Evolutionary conservation across 176 grass and related monocot genomes (phyloP).

Genomic region (Musa schizocarpa): DNA sequence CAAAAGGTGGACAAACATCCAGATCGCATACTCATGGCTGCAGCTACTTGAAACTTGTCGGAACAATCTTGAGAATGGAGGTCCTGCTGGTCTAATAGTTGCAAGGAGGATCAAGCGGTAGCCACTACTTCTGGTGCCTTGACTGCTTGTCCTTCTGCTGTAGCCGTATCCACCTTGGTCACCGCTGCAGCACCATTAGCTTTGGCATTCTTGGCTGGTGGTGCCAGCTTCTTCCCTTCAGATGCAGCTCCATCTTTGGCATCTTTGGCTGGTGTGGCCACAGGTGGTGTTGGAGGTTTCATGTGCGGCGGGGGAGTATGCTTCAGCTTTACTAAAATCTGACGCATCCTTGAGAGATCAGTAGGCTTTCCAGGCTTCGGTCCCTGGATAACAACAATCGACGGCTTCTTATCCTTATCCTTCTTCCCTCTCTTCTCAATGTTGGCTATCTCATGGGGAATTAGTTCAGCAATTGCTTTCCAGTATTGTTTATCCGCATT

Average conservation of each 20-base stretch:
- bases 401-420: constrained; percentile 15
- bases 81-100: too few relatives aligned
- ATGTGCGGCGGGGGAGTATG: constrained; percentile 19
- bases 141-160: constrained; percentile 4
- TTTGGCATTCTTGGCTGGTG: constrained; percentile 5
- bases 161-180: not conserved
- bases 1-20: too few relatives aligned
- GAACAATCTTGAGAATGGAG: too few relatives aligned
- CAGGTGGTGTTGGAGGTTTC: constrained; percentile 12
- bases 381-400: constrained; percentile 12
- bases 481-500: constrained; percentile 23
- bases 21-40: too few relatives aligned
- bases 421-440: constrained; percentile 22
- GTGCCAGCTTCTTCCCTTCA: not conserved
- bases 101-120: not conserved
- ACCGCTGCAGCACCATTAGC: not conserved
- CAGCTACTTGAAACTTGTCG: too few relatives aligned
- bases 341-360: constrained; percentile 17
- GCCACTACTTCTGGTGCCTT: not conserved
- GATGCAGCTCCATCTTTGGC: constrained; percentile 18
- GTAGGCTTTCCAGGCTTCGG: constrained; percentile 18
- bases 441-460: constrained; percentile 14
- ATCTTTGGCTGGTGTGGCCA: constrained; percentile 2
- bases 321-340: constrained; percentile 17
- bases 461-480: constrained; percentile 17